Evolutionary conservation across 805 yeast genomes (phyloP).

Genomic region (Lachancea fermentati): DNA sequence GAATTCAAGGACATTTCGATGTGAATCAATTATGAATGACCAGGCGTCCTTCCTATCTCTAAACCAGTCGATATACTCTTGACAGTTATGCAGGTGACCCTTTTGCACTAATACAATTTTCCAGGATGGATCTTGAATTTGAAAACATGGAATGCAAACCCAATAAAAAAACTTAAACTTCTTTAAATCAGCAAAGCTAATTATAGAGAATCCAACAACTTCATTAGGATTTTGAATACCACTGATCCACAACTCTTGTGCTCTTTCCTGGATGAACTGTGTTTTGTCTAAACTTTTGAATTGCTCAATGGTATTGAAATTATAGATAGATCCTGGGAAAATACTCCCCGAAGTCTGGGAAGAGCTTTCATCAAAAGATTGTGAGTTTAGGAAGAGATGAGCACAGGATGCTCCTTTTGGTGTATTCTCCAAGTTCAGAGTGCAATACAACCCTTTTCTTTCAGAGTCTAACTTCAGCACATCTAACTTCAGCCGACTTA

Average conservation of each 20-base stretch:
- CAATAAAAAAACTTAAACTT: conserved; percentile 85
- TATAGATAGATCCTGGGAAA: conserved; percentile 40
- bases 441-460: conserved; percentile 24
- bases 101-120: conserved; percentile 8
- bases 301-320: conserved; percentile 81
- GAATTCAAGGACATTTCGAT: conserved; percentile 17
- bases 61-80: conserved; percentile 17
- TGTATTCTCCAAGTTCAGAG: conserved; percentile 17
- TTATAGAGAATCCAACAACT: conserved; percentile 37
- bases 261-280: conserved; percentile 43
- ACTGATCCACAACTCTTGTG: conserved; percentile 25
- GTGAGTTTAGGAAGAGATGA: conserved; percentile 24
- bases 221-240: conserved; percentile 27
- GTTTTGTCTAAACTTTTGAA: conserved; percentile 68
- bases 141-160: conserved; percentile 73
- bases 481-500: conserved; percentile 70
- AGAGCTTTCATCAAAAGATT: conserved; percentile 29
- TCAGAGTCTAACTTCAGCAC: conserved; percentile 50
- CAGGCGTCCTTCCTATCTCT: conserved; percentile 18
- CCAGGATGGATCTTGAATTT: conserved; percentile 13
- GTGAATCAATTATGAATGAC: conserved; percentile 26
- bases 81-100: neutral
- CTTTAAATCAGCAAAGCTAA: conserved; percentile 84
- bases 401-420: conserved; percentile 15
- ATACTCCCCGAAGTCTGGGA: conserved; percentile 8